phyloP scores from a whole-genome alignment of 148 eudicot genomes.

The Rhododendron simsii region DNA sequence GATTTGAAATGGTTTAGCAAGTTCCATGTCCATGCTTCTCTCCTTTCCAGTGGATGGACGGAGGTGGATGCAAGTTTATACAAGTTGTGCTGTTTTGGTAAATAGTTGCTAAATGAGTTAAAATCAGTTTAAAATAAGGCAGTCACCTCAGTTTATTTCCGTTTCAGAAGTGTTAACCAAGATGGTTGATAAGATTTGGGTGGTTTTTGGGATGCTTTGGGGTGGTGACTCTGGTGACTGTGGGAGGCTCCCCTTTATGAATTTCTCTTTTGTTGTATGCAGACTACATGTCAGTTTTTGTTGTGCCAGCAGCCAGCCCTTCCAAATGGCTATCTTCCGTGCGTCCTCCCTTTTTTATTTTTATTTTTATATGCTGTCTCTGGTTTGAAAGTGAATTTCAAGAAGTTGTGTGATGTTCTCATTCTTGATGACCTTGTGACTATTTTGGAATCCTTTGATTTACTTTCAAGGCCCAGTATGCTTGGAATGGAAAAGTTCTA shows the following conservation, averaged over 20 bases:
- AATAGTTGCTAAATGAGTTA: neutral
- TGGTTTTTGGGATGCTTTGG: neutral
- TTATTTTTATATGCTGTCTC: neutral
- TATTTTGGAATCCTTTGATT: neutral
- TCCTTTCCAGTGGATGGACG: neutral
- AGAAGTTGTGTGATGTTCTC: neutral
- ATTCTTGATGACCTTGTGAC: neutral
- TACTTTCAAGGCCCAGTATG: neutral
- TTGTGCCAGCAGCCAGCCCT: neutral
- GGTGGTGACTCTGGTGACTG: neutral
- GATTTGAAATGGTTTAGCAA: neutral
- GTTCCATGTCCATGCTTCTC: neutral
- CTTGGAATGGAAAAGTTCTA: neutral
- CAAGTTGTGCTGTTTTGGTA: neutral
- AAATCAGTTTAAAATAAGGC: neutral
- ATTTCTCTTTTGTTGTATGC: neutral
- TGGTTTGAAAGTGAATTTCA: neutral
- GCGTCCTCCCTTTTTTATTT: neutral
- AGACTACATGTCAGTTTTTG: neutral
- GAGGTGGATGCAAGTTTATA: neutral
- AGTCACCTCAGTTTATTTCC: neutral
- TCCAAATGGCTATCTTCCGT: neutral
- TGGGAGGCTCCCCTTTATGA: neutral
- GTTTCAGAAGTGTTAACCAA: neutral
- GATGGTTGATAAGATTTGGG: neutral